phyloP scores from a whole-genome alignment of 2,329 filamentous ascomycete species.

The Talaromyces sp. region DNA sequence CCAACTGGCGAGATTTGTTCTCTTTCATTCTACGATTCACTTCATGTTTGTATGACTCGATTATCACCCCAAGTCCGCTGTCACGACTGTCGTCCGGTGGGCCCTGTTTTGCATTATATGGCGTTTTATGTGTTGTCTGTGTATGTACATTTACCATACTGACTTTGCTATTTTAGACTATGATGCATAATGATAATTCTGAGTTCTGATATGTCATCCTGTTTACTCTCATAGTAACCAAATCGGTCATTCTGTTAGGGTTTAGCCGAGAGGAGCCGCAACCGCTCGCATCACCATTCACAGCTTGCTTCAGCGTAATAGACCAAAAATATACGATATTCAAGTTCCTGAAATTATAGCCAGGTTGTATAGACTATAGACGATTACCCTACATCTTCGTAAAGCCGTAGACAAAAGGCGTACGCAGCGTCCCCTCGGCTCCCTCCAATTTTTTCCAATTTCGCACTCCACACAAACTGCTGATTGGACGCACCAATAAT shows the following conservation, averaged over 20 bases:
- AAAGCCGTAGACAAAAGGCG: not conserved
- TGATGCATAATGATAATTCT: not conserved
- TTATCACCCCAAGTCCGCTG: not conserved
- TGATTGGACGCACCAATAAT: conserved; percentile 21
- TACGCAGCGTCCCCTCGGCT: conserved; percentile 4
- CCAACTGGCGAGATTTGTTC: not conserved
- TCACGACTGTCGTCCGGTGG: not conserved
- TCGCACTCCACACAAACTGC: conserved; percentile 21
- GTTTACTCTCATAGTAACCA: not conserved
- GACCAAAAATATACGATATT: not conserved
- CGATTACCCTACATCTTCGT: not conserved
- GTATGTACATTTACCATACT: not conserved
- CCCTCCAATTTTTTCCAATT: conserved; percentile 16
- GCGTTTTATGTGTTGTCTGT: not conserved
- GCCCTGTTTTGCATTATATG: not conserved
- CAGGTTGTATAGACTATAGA: not conserved
- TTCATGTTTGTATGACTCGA: conserved; percentile 1
- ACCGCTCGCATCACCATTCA: conserved; percentile 13
- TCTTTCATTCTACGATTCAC: not conserved
- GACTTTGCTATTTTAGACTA: not conserved
- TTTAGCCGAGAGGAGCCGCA: conserved; percentile 39
- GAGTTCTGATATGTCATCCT: not conserved
- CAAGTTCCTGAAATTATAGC: not conserved
- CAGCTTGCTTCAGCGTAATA: not conserved
- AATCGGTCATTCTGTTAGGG: conserved; percentile 27